Conservation (phyloP, 2,329 filamentous ascomycete genomes). For the Xylaria sp. region DNA sequence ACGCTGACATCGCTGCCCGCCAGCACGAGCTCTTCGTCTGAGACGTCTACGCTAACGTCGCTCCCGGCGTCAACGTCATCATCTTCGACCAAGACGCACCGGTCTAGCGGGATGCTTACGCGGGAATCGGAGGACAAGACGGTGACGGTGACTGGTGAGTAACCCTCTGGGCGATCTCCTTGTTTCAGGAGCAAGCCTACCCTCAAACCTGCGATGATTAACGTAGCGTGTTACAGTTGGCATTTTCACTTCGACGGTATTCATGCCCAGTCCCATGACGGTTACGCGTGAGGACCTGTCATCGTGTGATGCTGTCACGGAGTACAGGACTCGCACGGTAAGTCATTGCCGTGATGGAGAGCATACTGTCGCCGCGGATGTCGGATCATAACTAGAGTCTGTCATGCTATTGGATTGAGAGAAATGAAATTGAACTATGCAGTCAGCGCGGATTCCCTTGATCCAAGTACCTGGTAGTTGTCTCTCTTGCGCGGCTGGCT, state of each 20-base stretch:
- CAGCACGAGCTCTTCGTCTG: background rate
- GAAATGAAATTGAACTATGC: background rate
- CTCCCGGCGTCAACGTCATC: slow-evolving; percentile 11
- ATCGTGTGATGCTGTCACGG: slow-evolving; percentile 9
- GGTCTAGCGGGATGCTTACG: background rate
- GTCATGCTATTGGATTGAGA: background rate
- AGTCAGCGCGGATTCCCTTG: background rate
- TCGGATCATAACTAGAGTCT: background rate
- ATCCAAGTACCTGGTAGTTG: background rate
- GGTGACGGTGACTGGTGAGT: slow-evolving; percentile 12
- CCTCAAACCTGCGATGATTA: background rate
- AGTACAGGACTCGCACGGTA: slow-evolving; percentile 23
- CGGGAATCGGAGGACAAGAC: slow-evolving; percentile 16
- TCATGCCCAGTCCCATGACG: slow-evolving; percentile 37
- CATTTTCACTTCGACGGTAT: slow-evolving; percentile 35
- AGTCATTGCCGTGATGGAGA: slow-evolving; percentile 8
- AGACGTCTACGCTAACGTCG: slow-evolving; percentile 26
- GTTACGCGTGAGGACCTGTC: background rate
- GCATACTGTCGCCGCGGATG: background rate
- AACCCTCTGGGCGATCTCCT: background rate
- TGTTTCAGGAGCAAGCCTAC: background rate
- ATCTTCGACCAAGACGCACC: background rate
- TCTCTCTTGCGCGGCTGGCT: too few relatives aligned
- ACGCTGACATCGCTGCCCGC: slow-evolving; percentile 8
- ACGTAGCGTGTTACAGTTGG: slow-evolving; percentile 18